These are phyloP conservation scores for Tubosaeta sp. DNA, from an alignment of 768 basidiomycete genomes.

Conservation along the genomic window DNA sequence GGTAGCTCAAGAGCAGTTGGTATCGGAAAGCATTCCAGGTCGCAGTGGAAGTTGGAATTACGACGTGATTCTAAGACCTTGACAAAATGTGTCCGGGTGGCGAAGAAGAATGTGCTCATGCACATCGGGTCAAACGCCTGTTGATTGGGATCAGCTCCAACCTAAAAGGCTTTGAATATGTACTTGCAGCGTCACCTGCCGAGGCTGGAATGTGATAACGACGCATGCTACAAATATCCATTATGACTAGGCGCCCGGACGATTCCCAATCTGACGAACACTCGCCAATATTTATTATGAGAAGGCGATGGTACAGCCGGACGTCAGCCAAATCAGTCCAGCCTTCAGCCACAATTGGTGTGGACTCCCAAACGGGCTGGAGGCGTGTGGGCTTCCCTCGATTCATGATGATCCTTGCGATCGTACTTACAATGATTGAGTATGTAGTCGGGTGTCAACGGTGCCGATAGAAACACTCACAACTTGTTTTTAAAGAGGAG, in stretches of 20 bases:
- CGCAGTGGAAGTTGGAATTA: background rate
- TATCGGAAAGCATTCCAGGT: slow-evolving; percentile 10
- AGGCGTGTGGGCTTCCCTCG: background rate
- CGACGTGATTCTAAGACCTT: background rate
- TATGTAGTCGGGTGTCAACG: background rate
- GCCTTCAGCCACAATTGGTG: background rate
- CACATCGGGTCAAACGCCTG: background rate
- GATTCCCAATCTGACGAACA: slow-evolving; percentile 1
- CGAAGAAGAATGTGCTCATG: background rate
- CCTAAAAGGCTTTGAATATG: background rate
- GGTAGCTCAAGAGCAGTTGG: background rate
- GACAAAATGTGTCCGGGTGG: slow-evolving; percentile 4
- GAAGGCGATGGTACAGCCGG: slow-evolving; percentile 6
- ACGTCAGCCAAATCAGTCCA: slow-evolving; percentile 2
- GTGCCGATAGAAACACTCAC: background rate
- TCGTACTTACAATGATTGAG: slow-evolving; percentile 1
- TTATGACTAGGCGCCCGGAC: background rate
- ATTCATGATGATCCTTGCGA: slow-evolving; percentile 2
- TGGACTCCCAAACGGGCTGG: background rate
- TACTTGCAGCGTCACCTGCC: background rate
- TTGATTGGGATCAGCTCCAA: background rate
- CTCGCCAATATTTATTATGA: slow-evolving; percentile 7
- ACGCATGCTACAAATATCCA: slow-evolving; percentile 4
- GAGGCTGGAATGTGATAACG: background rate
- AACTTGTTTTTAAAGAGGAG: slow-evolving; percentile 3